phyloP scores from a whole-genome alignment of 768 basidiomycete genomes.

The Mycena kentingensis region DNA sequence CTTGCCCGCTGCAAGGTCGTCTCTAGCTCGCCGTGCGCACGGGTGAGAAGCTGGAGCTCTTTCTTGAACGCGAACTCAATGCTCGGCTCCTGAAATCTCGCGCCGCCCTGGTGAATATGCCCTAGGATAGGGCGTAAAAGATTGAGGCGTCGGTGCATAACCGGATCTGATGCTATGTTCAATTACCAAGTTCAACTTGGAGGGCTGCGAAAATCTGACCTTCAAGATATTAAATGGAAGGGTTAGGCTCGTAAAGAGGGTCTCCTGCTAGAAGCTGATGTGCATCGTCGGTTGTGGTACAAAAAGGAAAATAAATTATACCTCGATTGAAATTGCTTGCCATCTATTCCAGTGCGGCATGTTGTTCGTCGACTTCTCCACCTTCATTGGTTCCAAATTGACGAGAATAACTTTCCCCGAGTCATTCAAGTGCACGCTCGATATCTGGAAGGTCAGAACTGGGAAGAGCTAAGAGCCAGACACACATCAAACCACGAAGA shows the following conservation, averaged over 20 bases:
- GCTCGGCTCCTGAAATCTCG: constrained; percentile 9
- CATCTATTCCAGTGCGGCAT: constrained; percentile 14
- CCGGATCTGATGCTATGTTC: constrained; percentile 4
- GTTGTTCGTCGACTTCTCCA: constrained; percentile 6
- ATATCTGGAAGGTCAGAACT: constrained; percentile 1
- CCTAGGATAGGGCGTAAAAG: constrained; percentile 15
- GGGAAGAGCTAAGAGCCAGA: too few species aligned
- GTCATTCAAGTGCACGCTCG: constrained; percentile 14
- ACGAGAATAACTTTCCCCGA: constrained; percentile 7
- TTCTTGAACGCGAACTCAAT: constrained; percentile 16
- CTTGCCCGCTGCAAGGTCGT: neutral
- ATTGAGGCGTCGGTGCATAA: constrained; percentile 2
- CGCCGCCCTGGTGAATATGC: constrained; percentile 13
- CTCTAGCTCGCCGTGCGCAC: neutral
- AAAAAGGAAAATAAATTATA: neutral
- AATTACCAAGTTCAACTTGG: neutral
- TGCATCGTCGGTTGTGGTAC: neutral
- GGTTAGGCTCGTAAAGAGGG: constrained; percentile 13
- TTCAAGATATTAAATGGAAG: constrained; percentile 8
- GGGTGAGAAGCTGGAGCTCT: neutral
- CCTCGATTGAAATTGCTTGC: constrained; percentile 18
- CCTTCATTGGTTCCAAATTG: constrained; percentile 5
- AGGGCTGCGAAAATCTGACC: neutral
- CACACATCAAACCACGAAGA: constrained; percentile 12
- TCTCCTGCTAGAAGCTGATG: constrained; percentile 11